Conservation (phyloP, 2,329 filamentous ascomycete species). For the Verticillium longisporum region DNA sequence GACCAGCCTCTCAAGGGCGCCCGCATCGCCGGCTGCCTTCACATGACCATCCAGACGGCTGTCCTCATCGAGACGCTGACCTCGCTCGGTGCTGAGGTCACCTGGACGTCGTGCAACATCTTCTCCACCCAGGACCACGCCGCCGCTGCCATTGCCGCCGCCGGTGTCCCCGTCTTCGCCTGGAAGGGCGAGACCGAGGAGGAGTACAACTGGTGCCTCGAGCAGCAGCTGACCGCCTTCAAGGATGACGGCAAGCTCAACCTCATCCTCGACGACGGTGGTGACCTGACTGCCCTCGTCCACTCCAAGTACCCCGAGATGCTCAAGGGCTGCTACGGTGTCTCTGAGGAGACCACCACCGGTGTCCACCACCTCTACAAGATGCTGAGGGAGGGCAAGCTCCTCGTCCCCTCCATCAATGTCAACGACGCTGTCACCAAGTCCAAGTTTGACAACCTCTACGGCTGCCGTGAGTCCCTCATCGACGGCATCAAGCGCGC, state of each 20-base stretch:
- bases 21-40: constrained; percentile 94
- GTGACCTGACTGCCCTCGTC: constrained; percentile 91
- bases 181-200: constrained; percentile 94
- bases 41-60: constrained; percentile 99
- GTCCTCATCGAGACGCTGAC: constrained; percentile 98
- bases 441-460: constrained; percentile 99
- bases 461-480: constrained; percentile 97
- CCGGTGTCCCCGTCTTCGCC: constrained; percentile 78
- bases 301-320: constrained; percentile 98
- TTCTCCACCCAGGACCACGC: constrained; percentile 99
- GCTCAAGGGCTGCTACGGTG: constrained; percentile 96
- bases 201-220: constrained; percentile 99
- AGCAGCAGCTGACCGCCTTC: constrained; percentile 96
- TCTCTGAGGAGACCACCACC: constrained; percentile 99
- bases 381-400: constrained; percentile 87
- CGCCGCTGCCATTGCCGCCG: constrained; percentile 91
- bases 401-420: constrained; percentile 94
- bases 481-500: constrained; percentile 99
- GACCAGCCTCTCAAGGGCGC: constrained; percentile 94
- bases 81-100: constrained; percentile 93
- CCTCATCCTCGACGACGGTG: constrained; percentile 97
- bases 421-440: constrained; percentile 99
- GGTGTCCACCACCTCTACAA: constrained; percentile 99
- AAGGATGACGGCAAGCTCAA: constrained; percentile 95
- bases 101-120: constrained; percentile 99